These are phyloP conservation scores for Colletotrichum tanaceti DNA, from an alignment of 2,329 filamentous ascomycete species.

Conservation along the genomic window DNA sequence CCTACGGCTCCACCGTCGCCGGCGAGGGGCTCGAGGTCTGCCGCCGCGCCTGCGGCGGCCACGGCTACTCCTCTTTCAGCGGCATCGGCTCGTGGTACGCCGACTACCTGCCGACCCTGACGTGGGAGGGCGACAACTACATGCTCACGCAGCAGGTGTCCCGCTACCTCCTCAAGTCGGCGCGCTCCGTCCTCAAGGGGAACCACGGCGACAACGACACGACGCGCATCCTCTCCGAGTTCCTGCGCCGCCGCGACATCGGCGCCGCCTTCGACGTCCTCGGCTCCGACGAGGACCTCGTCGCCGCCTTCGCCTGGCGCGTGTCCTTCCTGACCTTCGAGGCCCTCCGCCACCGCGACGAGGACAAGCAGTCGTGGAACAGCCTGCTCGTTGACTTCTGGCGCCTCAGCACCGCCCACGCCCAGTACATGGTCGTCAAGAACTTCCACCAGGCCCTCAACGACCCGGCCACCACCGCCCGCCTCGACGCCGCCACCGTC, in stretches of 20 bases:
- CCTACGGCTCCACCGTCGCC: conserved; percentile 76
- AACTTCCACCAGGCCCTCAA: conserved; percentile 67
- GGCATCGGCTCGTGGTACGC: conserved; percentile 82
- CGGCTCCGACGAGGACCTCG: conserved; percentile 75
- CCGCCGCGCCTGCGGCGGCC: conserved; percentile 80
- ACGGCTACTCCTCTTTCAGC: conserved; percentile 79
- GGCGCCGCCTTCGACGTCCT: conserved; percentile 81
- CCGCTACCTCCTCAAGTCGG: conserved; percentile 80
- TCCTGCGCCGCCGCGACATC: conserved; percentile 73
- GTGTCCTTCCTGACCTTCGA: conserved; percentile 81
- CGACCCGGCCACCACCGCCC: conserved; percentile 60
- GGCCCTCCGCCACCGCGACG: conserved; percentile 78
- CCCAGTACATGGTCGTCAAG: conserved; percentile 82
- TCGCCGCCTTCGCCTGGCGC: conserved; percentile 81
- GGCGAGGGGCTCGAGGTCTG: conserved; percentile 81
- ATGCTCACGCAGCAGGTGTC: conserved; percentile 86
- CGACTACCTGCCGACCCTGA: conserved; percentile 77
- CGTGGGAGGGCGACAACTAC: conserved; percentile 85
- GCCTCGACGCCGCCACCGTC: conserved; percentile 68
- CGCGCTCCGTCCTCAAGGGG: conserved; percentile 74
- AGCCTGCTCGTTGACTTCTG: conserved; percentile 82
- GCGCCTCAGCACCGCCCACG: conserved; percentile 79
- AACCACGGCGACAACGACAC: conserved; percentile 73
- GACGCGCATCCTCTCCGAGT: conserved; percentile 72
- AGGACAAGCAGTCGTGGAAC: conserved; percentile 82